Percentiles rank a stretch among this genome's conserved stretches.
Evolutionary conservation across 2,329 filamentous ascomycete genomes (phyloP).

Genomic region (Periconia sp.): DNA sequence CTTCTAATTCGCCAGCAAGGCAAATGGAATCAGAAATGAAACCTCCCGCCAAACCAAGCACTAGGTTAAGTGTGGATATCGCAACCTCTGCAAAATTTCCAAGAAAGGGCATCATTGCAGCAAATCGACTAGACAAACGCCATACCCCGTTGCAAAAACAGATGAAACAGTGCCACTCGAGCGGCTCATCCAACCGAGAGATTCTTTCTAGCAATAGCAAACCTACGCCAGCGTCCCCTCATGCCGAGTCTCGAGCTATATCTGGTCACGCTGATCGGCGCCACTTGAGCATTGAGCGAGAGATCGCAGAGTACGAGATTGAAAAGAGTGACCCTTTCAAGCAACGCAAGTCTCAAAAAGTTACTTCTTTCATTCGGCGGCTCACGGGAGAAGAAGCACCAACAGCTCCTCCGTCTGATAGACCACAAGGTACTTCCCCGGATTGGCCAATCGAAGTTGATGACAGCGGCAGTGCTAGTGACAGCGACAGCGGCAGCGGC

Average conservation of each 20-base stretch:
- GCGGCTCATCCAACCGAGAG: constrained; percentile 16
- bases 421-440: constrained; percentile 1
- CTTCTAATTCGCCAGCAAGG: background rate
- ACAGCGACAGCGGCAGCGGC: no score
- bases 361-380: constrained; percentile 32
- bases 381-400: constrained; percentile 25
- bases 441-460: background rate
- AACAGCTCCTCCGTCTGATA: background rate
- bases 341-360: constrained; percentile 12
- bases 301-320: constrained; percentile 31
- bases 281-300: constrained; percentile 36
- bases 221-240: constrained; percentile 49
- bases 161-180: constrained; percentile 3
- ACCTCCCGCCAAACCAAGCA: constrained; percentile 2
- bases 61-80: no score
- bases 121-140: constrained; percentile 1
- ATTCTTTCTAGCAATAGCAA: constrained; percentile 51
- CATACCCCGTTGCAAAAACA: constrained; percentile 12
- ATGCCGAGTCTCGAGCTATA: constrained; percentile 46
- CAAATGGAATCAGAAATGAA: no score
- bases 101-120: no score
- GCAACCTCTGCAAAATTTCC: no score
- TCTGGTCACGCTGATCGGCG: constrained; percentile 42
- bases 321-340: constrained; percentile 37
- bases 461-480: background rate